A percentile compares a stretch with the other conserved stretches of the same genome.
These are phyloP conservation scores for Diversispora eburnea DNA, from an alignment of 192 early-diverging fungal species.

Conservation along the genomic window DNA sequence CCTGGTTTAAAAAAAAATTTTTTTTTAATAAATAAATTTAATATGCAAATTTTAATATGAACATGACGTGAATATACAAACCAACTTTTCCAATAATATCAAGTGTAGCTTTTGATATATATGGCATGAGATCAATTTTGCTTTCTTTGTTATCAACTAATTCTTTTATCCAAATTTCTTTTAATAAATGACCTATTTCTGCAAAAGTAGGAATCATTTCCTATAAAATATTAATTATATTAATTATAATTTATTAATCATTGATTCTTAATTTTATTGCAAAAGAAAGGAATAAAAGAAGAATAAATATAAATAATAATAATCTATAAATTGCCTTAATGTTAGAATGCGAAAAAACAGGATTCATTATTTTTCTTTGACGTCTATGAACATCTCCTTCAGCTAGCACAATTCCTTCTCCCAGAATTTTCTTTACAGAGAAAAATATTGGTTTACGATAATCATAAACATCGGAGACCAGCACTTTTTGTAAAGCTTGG, in stretches of 20 bases:
- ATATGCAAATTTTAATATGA: background rate
- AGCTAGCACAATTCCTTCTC: conserved; percentile 47
- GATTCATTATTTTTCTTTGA: conserved; percentile 57
- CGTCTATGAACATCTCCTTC: conserved; percentile 49
- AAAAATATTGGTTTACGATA: conserved; percentile 41
- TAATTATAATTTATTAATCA: background rate
- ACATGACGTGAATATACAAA: conserved; percentile 3
- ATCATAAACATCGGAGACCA: conserved; percentile 43
- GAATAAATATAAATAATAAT: conserved; percentile 28
- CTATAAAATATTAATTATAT: background rate
- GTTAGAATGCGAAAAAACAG: conserved; percentile 44
- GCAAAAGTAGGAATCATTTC: conserved; percentile 31
- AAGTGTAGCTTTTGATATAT: conserved; percentile 38
- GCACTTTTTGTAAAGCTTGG: conserved; percentile 42
- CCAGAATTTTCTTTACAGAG: conserved; percentile 40
- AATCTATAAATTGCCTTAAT: conserved; percentile 35
- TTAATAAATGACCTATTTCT: conserved; percentile 29
- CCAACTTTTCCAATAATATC: conserved; percentile 46
- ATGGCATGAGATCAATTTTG: conserved; percentile 35
- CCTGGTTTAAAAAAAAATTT: conserved; percentile 21
- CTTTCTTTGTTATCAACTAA: conserved; percentile 29
- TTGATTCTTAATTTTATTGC: background rate
- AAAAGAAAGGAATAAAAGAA: background rate
- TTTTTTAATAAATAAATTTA: background rate
- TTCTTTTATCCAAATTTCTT: conserved; percentile 35